Conservation (phyloP, 176 grass and related monocot genomes). For the Aegilops tauschii region DNA sequence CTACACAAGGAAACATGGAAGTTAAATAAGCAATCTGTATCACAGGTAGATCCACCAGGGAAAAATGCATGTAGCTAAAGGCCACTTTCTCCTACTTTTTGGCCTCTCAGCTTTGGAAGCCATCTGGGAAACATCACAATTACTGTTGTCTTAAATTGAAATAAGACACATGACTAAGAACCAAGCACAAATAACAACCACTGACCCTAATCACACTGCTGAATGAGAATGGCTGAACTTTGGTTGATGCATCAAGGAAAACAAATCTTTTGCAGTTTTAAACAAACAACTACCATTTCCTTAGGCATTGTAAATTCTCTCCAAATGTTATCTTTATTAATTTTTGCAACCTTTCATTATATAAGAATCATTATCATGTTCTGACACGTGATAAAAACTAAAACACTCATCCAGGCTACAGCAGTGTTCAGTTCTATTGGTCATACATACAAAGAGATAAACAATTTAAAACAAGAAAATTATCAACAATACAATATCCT, state of each 20-base stretch:
- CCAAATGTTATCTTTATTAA: neutral
- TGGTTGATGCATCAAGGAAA: conserved; percentile 6
- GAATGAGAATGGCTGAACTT: neutral
- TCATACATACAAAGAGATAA: neutral
- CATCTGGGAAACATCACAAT: neutral
- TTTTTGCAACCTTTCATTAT: conserved; percentile 5
- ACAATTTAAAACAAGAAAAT: neutral
- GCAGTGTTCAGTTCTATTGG: neutral
- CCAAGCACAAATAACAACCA: neutral
- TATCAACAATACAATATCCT: neutral
- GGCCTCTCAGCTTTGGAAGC: neutral
- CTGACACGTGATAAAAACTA: neutral
- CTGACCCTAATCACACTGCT: neutral
- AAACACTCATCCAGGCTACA: neutral
- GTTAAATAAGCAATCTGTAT: conserved; percentile 1
- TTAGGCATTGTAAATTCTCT: neutral
- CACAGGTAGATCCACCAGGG: neutral
- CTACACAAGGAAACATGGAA: conserved; percentile 32
- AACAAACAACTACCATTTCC: neutral
- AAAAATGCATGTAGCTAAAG: conserved; percentile 9
- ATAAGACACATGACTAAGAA: neutral
- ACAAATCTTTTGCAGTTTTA: neutral
- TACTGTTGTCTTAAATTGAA: neutral
- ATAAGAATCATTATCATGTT: neutral
- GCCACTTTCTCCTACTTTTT: neutral